Percentiles rank a stretch among this genome's conserved stretches.
phyloP scores from a whole-genome alignment of 148 eudicot species.

The Vaccinium darrowii region DNA sequence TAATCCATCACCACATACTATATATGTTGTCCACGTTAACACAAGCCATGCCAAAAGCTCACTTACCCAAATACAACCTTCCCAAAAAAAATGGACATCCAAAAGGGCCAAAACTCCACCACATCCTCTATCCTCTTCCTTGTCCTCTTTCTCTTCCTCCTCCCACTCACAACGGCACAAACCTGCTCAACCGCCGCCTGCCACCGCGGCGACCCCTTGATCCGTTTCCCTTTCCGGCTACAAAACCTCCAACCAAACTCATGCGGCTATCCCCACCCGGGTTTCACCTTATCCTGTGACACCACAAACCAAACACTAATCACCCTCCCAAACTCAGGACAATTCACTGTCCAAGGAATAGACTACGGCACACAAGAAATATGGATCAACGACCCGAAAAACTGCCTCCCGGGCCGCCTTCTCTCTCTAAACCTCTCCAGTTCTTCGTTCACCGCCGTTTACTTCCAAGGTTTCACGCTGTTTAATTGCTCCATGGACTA shows the following conservation, averaged over 20 bases:
- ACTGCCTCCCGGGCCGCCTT: slow-evolving; percentile 46
- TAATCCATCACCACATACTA: neutral
- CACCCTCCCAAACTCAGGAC: slow-evolving; percentile 41
- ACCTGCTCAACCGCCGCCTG: slow-evolving; percentile 36
- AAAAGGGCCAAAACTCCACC: neutral
- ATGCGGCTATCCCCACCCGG: slow-evolving; percentile 45
- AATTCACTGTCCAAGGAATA: slow-evolving; percentile 37
- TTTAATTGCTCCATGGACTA: slow-evolving; percentile 35
- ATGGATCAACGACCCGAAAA: slow-evolving; percentile 47
- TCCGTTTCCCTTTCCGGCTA: slow-evolving; percentile 53
- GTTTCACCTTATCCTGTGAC: slow-evolving; percentile 43
- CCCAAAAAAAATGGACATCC: slow-evolving; percentile 11
- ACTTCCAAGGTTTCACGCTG: slow-evolving; percentile 36
- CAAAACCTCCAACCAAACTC: slow-evolving; percentile 23
- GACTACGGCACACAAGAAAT: slow-evolving; percentile 52
- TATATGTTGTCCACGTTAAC: neutral
- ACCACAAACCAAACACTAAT: slow-evolving; percentile 33
- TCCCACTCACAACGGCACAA: slow-evolving; percentile 11
- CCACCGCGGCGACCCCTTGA: slow-evolving; percentile 21
- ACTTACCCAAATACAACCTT: neutral
- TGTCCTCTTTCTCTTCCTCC: neutral
- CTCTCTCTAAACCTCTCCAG: slow-evolving; percentile 38
- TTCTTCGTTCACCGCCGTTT: slow-evolving; percentile 43
- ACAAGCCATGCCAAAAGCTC: neutral
- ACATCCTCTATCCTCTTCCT: neutral